Evolutionary conservation across 306 rosid genomes (phyloP).

Genomic region (Gillenia trifoliata): DNA sequence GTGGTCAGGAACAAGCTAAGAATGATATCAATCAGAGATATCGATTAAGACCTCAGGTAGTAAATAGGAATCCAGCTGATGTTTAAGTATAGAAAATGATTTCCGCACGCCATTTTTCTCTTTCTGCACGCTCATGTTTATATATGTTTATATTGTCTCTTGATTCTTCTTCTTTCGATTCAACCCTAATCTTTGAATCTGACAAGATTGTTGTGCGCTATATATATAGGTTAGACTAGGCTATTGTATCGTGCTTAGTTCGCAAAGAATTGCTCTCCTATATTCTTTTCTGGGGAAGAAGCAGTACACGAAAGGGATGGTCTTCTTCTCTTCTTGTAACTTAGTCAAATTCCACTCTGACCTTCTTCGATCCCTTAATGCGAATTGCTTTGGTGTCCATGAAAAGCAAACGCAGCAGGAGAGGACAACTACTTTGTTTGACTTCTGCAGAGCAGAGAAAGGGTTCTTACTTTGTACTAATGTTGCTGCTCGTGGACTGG

Average conservation of each 20-base stretch:
- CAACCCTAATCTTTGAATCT: slow-evolving; percentile 7
- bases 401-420: slow-evolving; percentile 91
- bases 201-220: slow-evolving; percentile 16
- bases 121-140: background rate
- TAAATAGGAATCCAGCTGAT: background rate
- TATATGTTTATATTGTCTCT: background rate
- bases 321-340: slow-evolving; percentile 91
- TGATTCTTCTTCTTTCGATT: slow-evolving; percentile 1
- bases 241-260: slow-evolving; percentile 75
- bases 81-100: no score
- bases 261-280: slow-evolving; percentile 71
- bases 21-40: no score
- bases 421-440: slow-evolving; percentile 68
- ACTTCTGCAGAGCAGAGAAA: slow-evolving; percentile 73
- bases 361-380: slow-evolving; percentile 58
- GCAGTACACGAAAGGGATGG: slow-evolving; percentile 80
- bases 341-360: slow-evolving; percentile 88
- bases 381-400: slow-evolving; percentile 75
- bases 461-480: slow-evolving; percentile 95
- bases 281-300: slow-evolving; percentile 75
- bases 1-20: background rate
- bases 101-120: background rate
- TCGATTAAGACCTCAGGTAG: background rate
- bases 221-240: slow-evolving; percentile 79
- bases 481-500: slow-evolving; percentile 97